Conservation (phyloP, 768 basidiomycete species). For the Solioccasus polychromus region DNA sequence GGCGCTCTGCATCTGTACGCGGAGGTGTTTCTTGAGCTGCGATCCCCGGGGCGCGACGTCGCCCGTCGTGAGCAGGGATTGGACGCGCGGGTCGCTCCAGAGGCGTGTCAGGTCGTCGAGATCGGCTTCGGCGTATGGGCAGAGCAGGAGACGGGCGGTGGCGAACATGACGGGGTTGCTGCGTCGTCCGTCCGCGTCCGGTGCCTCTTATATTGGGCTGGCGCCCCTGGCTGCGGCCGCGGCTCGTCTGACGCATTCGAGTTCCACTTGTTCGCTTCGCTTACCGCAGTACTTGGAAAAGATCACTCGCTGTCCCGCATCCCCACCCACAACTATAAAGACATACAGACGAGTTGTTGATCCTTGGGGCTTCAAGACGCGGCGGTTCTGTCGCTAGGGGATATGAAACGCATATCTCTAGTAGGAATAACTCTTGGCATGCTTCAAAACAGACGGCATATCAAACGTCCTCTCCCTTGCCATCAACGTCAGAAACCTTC, state of each 20-base stretch:
- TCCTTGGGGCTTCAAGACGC: no score
- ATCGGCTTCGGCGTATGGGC: constrained; percentile 32
- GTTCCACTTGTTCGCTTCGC: no score
- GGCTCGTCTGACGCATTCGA: no score
- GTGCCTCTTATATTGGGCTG: no score
- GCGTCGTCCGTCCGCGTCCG: neutral
- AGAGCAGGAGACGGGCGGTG: constrained; percentile 34
- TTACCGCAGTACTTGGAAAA: no score
- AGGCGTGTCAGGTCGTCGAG: constrained; percentile 28
- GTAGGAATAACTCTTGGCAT: neutral
- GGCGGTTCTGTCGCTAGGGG: no score
- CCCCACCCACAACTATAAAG: no score
- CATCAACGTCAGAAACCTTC: neutral
- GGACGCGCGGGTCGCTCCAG: constrained; percentile 31
- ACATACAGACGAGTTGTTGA: no score
- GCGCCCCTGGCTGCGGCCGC: constrained; percentile 25
- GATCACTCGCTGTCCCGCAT: no score
- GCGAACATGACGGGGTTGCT: constrained; percentile 19
- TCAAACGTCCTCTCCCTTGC: neutral
- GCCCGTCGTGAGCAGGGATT: constrained; percentile 14
- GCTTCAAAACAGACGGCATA: neutral
- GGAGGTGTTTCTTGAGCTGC: constrained; percentile 19
- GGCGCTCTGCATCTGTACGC: constrained; percentile 22
- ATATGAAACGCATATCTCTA: neutral
- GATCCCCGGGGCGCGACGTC: constrained; percentile 12